Evolutionary conservation across 2,329 filamentous ascomycete genomes (phyloP).

Genomic region (Aspergillaceae sp.): DNA sequence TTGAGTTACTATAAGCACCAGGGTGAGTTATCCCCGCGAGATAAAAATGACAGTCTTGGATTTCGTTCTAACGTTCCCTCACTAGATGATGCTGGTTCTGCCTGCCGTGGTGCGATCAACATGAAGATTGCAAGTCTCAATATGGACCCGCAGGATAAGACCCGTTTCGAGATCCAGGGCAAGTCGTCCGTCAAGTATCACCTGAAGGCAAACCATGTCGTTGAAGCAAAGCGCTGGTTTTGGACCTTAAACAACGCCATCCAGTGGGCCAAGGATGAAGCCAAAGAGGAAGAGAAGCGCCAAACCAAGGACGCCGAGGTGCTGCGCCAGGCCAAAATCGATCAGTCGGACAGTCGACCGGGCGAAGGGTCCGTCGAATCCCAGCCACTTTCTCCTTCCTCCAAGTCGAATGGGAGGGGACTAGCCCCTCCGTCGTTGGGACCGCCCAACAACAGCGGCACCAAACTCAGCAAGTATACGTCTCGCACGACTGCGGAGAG

Average conservation of each 20-base stretch:
- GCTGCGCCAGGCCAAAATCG: slow-evolving; percentile 68
- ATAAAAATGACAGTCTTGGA: neutral
- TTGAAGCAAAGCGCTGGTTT: slow-evolving; percentile 97
- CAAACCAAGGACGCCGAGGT: slow-evolving; percentile 66
- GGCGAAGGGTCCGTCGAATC: slow-evolving; percentile 37
- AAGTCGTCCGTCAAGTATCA: slow-evolving; percentile 99
- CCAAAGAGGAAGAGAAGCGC: slow-evolving; percentile 76
- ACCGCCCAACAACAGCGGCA: slow-evolving; percentile 31
- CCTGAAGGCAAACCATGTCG: slow-evolving; percentile 93
- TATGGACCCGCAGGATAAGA: slow-evolving; percentile 97
- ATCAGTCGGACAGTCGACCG: slow-evolving; percentile 52
- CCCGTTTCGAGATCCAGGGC: slow-evolving; percentile 92
- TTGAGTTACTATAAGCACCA: slow-evolving; percentile 99
- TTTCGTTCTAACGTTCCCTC: slow-evolving; percentile 12
- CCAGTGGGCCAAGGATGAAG: slow-evolving; percentile 96
- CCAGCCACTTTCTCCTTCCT: slow-evolving; percentile 2
- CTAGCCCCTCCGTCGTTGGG: slow-evolving; percentile 29
- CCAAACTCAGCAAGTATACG: slow-evolving; percentile 42
- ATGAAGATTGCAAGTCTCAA: slow-evolving; percentile 92
- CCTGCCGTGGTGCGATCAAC: slow-evolving; percentile 95
- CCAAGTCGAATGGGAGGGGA: slow-evolving; percentile 29
- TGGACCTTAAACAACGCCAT: slow-evolving; percentile 99
- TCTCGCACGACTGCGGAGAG: slow-evolving; percentile 42
- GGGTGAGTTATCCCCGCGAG: slow-evolving; percentile 30
- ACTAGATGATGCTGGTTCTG: slow-evolving; percentile 79